phyloP scores from a whole-genome alignment of 345 rosid genomes.

The Rhizophora mangle region DNA sequence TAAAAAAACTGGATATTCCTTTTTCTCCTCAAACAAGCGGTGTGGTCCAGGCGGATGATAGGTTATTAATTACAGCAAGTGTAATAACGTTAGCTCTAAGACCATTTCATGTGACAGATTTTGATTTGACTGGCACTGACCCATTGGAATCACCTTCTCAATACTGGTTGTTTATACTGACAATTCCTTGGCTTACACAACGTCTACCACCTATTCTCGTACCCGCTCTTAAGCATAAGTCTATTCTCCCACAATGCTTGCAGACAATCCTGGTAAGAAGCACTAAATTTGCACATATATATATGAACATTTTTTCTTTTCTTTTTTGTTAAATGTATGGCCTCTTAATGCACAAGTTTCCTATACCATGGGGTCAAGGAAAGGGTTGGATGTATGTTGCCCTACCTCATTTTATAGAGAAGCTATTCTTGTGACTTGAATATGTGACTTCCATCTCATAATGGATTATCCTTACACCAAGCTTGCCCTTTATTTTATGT shows the following conservation, averaged over 20 bases:
- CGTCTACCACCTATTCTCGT: slow-evolving; percentile 70
- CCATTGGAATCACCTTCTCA: slow-evolving; percentile 31
- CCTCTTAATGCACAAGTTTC: too few species aligned
- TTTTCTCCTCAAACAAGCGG: slow-evolving; percentile 24
- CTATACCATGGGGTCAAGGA: too few species aligned
- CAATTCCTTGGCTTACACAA: slow-evolving; percentile 69
- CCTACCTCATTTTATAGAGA: too few species aligned
- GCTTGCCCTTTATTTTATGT: too few species aligned
- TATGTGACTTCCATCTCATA: too few species aligned
- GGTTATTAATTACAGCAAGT: slow-evolving; percentile 72
- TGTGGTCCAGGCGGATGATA: slow-evolving; percentile 52
- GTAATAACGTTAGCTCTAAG: slow-evolving; percentile 77
- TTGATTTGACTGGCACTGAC: slow-evolving; percentile 29
- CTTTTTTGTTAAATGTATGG: background rate
- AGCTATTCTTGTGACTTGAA: too few species aligned
- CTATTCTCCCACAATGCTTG: slow-evolving; percentile 64
- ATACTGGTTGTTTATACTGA: slow-evolving; percentile 57
- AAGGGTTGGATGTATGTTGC: too few species aligned
- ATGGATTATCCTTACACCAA: too few species aligned
- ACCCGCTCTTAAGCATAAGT: slow-evolving; percentile 82
- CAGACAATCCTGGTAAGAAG: slow-evolving; percentile 65
- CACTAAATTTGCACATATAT: slow-evolving; percentile 23
- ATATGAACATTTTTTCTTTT: background rate
- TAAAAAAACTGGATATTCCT: slow-evolving; percentile 42
- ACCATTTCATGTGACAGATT: slow-evolving; percentile 54